Evolutionary conservation across 257 asterid species (phyloP), one percentile per base, ranked within the genome.

Genomic region (Avicennia marina): DNA sequence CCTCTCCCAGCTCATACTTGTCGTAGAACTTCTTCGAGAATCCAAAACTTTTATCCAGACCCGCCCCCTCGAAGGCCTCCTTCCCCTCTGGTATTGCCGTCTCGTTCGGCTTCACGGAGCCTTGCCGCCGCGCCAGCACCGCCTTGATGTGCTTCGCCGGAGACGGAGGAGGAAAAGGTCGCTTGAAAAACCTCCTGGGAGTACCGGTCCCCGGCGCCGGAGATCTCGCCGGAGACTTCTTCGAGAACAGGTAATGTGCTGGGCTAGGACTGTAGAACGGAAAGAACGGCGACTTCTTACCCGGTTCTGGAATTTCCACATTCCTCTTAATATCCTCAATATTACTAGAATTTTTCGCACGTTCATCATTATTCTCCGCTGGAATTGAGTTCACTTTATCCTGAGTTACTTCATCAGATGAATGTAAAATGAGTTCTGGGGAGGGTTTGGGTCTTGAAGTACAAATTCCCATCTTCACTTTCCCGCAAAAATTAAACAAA

Each of bases 81-180:
- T 64, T 74, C 36, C 72, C 96, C 59, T 88, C 96, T 24, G 88
- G 90, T 7, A 80, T 83, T 8, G 84, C 53, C 42, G 84, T 69
- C 46, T 58, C 86, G 16, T 81, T 88, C n/a, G 86, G 85, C 83
- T 88, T 88, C 74, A 88, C 96, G 1, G 90, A 62, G 20, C 96
- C 95, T 19, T 88, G 95, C 69, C 96, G 65, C 67, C 85, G 71
- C 10, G 95, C 94, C 51, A 85, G 74, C 47, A 85, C 47, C 36
- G 96, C 85, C 85, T 81, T 80, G 56, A 88, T 88, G 74, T 85
- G 95, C 89, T 80, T 87, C 60, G 94, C 89, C 55, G 96, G 96
- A n/a, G 96, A 87, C 62, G 95, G 90, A 38, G 95, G 95, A 22
- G 86, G 93, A 62, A 83, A 81, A 34, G 95, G 87, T 19, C 78